Conservation (phyloP, 257 asterid genomes). For the Primulina tabacum region DNA sequence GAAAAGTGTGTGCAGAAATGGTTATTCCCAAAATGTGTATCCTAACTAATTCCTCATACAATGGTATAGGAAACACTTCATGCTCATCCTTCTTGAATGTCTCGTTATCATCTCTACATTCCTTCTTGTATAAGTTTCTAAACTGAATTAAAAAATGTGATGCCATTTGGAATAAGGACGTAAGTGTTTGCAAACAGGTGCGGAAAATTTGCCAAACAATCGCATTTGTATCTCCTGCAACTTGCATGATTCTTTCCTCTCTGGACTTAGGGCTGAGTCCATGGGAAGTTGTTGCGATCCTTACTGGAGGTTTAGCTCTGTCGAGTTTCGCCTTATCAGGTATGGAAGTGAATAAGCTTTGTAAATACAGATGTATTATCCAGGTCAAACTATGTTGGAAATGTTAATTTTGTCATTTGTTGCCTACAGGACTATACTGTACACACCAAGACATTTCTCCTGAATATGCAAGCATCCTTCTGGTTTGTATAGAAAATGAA, state of each 20-base stretch:
- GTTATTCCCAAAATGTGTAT: no score
- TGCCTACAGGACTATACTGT: conserved; percentile 73
- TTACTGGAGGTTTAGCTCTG: conserved; percentile 82
- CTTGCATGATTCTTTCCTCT: conserved; percentile 89
- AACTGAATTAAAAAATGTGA: neutral
- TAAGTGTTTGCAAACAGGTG: conserved; percentile 48
- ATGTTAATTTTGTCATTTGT: conserved; percentile 17
- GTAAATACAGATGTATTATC: conserved; percentile 3
- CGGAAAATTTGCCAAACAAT: conserved; percentile 90
- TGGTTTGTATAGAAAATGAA: conserved; percentile 49
- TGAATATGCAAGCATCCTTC: conserved; percentile 90
- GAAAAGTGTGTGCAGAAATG: no score
- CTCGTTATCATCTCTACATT: neutral
- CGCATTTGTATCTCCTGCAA: conserved; percentile 85
- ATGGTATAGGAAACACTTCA: neutral
- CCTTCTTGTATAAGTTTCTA: neutral
- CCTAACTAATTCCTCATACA: no score
- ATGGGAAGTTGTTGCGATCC: conserved; percentile 72
- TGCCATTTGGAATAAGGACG: neutral
- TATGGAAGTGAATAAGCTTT: conserved; percentile 16
- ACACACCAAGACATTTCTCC: conserved; percentile 99
- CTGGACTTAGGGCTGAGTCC: conserved; percentile 83
- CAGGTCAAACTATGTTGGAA: conserved; percentile 10
- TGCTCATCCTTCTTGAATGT: neutral
- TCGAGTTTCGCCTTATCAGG: conserved; percentile 97